Evolutionary conservation across 441 rosid species (phyloP).

Genomic region (Breynia disticha): DNA sequence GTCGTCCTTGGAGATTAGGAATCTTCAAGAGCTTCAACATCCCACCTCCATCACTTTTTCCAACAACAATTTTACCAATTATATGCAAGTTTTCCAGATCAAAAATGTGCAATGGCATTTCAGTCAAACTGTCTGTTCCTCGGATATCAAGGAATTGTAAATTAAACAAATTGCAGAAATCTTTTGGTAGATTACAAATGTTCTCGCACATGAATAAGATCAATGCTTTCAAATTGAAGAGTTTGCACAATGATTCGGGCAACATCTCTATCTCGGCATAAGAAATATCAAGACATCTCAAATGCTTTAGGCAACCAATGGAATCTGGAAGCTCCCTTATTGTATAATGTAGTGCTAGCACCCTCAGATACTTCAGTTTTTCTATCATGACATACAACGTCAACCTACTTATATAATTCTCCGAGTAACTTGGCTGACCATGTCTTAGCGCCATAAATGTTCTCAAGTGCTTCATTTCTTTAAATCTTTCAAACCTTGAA

Average conservation of each 20-base stretch:
- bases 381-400: not conserved
- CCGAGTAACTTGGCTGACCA: not conserved
- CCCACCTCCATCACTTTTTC: slow-evolving; percentile 7
- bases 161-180: slow-evolving; percentile 2
- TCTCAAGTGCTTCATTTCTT: not conserved
- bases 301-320: not conserved
- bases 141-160: slow-evolving; percentile 12
- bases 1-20: slow-evolving; percentile 13
- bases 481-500: not conserved
- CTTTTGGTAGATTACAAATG: slow-evolving; percentile 11
- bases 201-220: not conserved
- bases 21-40: slow-evolving; percentile 15
- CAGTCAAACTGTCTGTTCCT: slow-evolving; percentile 2
- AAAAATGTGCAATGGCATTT: slow-evolving; percentile 12
- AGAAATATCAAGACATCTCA: not conserved
- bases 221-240: not conserved
- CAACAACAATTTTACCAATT: slow-evolving; percentile 9
- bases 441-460: not conserved
- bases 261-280: not conserved
- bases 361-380: not conserved
- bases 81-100: slow-evolving; percentile 11
- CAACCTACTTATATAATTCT: not conserved
- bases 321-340: slow-evolving; percentile 3
- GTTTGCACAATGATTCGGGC: slow-evolving; percentile 4
- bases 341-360: not conserved